Evolutionary conservation across 1,139 yeast genomes (phyloP).

Genomic region (Kurtzmaniella quercitrusa): DNA sequence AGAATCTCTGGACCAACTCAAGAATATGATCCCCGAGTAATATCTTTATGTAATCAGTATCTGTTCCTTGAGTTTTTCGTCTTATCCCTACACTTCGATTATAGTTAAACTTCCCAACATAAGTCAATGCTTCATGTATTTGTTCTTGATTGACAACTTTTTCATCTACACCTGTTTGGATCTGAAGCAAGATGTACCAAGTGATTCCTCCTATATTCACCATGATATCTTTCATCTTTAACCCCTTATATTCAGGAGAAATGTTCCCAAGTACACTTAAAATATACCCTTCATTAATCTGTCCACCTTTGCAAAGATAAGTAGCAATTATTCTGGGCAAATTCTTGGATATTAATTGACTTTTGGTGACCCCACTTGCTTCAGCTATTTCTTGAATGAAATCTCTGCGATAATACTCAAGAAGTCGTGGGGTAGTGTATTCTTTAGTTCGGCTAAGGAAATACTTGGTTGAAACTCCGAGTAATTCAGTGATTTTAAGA

Average conservation of each 20-base stretch:
- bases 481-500: conserved; percentile 55
- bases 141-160: conserved; percentile 24
- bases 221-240: conserved; percentile 40
- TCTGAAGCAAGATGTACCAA: conserved; percentile 39
- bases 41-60: conserved; percentile 20
- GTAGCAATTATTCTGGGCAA: conserved; percentile 39
- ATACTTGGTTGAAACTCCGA: conserved; percentile 57
- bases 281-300: conserved; percentile 47
- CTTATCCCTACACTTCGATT: conserved; percentile 10
- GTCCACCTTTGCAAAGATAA: conserved; percentile 33
- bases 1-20: conserved; percentile 73
- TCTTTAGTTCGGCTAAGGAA: conserved; percentile 68
- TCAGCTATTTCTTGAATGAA: conserved; percentile 52
- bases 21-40: conserved; percentile 57
- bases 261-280: conserved; percentile 52
- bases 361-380: conserved; percentile 30
- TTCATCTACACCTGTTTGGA: conserved; percentile 28
- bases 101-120: conserved; percentile 30
- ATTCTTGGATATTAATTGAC: conserved; percentile 31
- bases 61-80: conserved; percentile 6
- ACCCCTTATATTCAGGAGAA: conserved; percentile 38
- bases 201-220: conserved; percentile 41
- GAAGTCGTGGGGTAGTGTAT: conserved; percentile 72
- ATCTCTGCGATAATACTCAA: conserved; percentile 61
- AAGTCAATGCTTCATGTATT: conserved; percentile 38